A percentile compares a stretch with the other conserved stretches of the same genome.
Evolutionary conservation across 75 land plant genomes (phyloP).

Genomic region (Adiantum capillusveneris): DNA sequence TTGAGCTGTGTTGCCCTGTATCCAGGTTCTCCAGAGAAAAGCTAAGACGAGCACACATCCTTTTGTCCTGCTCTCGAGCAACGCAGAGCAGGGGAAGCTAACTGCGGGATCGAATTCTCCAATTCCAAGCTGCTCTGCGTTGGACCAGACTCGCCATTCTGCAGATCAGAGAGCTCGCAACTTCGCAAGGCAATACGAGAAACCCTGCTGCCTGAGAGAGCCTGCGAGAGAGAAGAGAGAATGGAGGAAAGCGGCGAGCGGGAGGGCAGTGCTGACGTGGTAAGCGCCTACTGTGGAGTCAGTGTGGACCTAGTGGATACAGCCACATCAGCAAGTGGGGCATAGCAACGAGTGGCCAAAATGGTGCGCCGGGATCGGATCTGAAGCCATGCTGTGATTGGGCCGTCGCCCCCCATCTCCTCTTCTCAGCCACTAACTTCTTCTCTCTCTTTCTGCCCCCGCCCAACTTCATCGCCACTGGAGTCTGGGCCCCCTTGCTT

Average conservation of each 20-base stretch:
- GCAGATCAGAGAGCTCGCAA: too few relatives aligned
- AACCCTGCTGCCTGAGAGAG: too few relatives aligned
- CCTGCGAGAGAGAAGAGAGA: conserved; percentile 1
- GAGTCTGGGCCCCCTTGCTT: too few relatives aligned
- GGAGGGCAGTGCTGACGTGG: neutral
- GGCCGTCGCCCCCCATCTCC: neutral
- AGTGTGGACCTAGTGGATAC: neutral
- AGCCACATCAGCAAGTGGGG: neutral
- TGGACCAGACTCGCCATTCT: too few relatives aligned
- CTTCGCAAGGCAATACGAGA: too few relatives aligned
- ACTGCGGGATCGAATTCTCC: neutral
- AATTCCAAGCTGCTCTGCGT: neutral
- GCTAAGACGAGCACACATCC: too few relatives aligned
- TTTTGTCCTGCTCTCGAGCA: neutral
- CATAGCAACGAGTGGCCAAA: neutral
- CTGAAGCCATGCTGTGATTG: neutral
- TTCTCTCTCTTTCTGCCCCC: neutral
- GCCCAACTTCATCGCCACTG: too few relatives aligned
- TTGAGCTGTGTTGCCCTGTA: too few relatives aligned
- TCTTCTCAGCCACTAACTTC: neutral
- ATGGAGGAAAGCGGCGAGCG: neutral
- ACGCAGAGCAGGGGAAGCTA: neutral
- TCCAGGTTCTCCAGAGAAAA: too few relatives aligned
- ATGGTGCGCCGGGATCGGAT: neutral
- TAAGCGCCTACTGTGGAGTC: neutral